Conservation (phyloP, 306 rosid genomes). For the Geum urbanum region DNA sequence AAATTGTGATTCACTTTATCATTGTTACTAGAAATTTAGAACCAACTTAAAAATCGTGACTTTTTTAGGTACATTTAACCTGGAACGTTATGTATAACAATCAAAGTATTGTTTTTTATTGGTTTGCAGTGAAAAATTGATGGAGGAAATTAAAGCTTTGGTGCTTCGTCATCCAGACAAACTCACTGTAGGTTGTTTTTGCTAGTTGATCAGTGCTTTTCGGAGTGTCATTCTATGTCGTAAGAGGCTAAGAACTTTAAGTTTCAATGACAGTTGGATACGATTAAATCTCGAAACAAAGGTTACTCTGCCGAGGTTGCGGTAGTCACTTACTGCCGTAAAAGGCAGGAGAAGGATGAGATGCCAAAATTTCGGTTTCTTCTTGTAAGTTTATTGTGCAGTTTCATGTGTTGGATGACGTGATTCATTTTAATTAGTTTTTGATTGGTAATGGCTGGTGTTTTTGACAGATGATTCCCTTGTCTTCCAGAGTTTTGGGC, state of each 20-base stretch:
- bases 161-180: slow-evolving; percentile 78
- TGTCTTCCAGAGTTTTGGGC: slow-evolving; percentile 99
- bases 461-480: slow-evolving; percentile 99
- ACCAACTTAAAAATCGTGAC: not conserved
- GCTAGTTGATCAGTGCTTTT: slow-evolving; percentile 6
- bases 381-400: slow-evolving; percentile 58
- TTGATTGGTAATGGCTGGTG: slow-evolving; percentile 72
- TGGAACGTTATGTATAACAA: not conserved
- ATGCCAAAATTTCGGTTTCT: slow-evolving; percentile 72
- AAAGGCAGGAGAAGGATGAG: slow-evolving; percentile 48
- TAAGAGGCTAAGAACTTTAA: slow-evolving; percentile 2
- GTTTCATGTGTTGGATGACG: slow-evolving; percentile 3
- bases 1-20: too few species aligned
- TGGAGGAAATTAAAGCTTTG: slow-evolving; percentile 67
- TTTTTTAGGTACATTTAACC: not conserved
- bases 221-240: slow-evolving; percentile 9
- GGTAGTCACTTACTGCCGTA: slow-evolving; percentile 67
- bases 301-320: slow-evolving; percentile 70
- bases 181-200: slow-evolving; percentile 53
- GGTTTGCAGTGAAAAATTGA: slow-evolving; percentile 66
- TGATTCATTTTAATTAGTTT: not conserved
- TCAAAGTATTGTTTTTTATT: slow-evolving; percentile 22
- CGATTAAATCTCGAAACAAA: slow-evolving; percentile 54
- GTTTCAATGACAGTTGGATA: slow-evolving; percentile 54
- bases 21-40: too few species aligned